These are phyloP conservation scores for Neostapfia colusana DNA, from an alignment of 176 grass and related monocot species.

Conservation along the genomic window DNA sequence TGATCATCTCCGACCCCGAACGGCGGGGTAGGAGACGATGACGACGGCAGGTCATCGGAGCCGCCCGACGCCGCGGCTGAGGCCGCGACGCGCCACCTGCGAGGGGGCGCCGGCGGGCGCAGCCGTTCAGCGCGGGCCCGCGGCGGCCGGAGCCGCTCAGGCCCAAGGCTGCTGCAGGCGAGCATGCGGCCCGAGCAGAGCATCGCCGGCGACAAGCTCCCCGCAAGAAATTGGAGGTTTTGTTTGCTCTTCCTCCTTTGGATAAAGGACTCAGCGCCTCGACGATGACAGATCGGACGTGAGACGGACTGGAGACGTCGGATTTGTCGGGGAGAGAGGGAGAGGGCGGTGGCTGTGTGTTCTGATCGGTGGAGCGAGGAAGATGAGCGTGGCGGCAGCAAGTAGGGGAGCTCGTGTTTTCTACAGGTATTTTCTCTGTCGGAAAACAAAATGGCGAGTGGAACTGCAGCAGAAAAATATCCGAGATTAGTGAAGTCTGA, in stretches of 20 bases:
- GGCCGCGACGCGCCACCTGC: slow-evolving; percentile 57
- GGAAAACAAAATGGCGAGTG: slow-evolving; percentile 33
- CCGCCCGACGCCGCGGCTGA: slow-evolving; percentile 55
- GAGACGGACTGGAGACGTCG: slow-evolving; percentile 9
- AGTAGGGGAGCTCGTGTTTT: slow-evolving; percentile 49
- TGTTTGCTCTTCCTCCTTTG: background rate
- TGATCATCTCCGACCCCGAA: slow-evolving; percentile 43
- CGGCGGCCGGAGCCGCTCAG: slow-evolving; percentile 35
- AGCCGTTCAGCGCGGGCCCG: slow-evolving; percentile 39
- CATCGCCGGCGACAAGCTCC: slow-evolving; percentile 49
- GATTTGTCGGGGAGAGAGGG: slow-evolving; percentile 19
- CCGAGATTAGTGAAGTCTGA: slow-evolving; percentile 40
- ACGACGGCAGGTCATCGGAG: slow-evolving; percentile 47
- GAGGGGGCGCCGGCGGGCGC: slow-evolving; percentile 24
- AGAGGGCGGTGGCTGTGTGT: slow-evolving; percentile 16
- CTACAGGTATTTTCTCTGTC: background rate
- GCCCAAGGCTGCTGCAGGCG: slow-evolving; percentile 47
- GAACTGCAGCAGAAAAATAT: slow-evolving; percentile 25
- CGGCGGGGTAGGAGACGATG: slow-evolving; percentile 38
- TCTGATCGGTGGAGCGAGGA: slow-evolving; percentile 49
- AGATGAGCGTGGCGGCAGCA: slow-evolving; percentile 35
- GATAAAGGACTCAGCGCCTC: background rate
- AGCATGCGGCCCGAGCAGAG: slow-evolving; percentile 84
- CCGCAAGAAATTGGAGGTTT: background rate
- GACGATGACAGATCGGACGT: slow-evolving; percentile 32